phyloP scores from a whole-genome alignment of 1,284 basidiomycete genomes.

The Austropuccinia psidii region DNA sequence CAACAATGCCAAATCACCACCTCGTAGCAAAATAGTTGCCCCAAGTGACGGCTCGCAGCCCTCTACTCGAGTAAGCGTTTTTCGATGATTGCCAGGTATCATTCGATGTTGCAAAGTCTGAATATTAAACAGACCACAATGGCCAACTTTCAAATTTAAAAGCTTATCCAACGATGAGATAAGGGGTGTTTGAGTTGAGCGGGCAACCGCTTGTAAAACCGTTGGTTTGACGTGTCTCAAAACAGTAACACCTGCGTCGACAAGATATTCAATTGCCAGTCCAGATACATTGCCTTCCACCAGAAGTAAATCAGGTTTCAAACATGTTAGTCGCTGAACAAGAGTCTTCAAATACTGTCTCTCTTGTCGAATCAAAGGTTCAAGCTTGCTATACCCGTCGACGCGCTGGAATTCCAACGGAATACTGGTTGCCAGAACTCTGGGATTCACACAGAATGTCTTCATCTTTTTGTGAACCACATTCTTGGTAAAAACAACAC shows the following conservation, averaged over 20 bases:
- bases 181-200: constrained; percentile 91
- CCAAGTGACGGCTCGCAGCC: constrained; percentile 86
- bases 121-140: constrained; percentile 77
- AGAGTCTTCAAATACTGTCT: constrained; percentile 86
- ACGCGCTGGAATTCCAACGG: constrained; percentile 90
- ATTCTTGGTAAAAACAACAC: constrained; percentile 96
- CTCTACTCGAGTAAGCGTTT: constrained; percentile 96
- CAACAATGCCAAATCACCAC: constrained; percentile 72
- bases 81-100: constrained; percentile 72
- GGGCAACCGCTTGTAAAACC: constrained; percentile 75
- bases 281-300: constrained; percentile 87
- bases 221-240: constrained; percentile 81
- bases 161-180: constrained; percentile 93
- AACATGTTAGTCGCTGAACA: constrained; percentile 75
- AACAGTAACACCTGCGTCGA: constrained; percentile 78
- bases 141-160: constrained; percentile 81
- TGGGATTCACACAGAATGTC: constrained; percentile 56
- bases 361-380: constrained; percentile 86
- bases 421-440: constrained; percentile 92
- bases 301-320: constrained; percentile 85
- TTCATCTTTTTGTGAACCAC: constrained; percentile 78
- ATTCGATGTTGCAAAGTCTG: constrained; percentile 90
- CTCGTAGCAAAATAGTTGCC: constrained; percentile 85
- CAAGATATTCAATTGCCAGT: constrained; percentile 80
- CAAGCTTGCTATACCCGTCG: constrained; percentile 86